Percentiles rank a stretch among this genome's conserved stretches.
These are phyloP conservation scores for Daphne laureola DNA, from an alignment of 441 rosid genomes.

Conservation along the genomic window DNA sequence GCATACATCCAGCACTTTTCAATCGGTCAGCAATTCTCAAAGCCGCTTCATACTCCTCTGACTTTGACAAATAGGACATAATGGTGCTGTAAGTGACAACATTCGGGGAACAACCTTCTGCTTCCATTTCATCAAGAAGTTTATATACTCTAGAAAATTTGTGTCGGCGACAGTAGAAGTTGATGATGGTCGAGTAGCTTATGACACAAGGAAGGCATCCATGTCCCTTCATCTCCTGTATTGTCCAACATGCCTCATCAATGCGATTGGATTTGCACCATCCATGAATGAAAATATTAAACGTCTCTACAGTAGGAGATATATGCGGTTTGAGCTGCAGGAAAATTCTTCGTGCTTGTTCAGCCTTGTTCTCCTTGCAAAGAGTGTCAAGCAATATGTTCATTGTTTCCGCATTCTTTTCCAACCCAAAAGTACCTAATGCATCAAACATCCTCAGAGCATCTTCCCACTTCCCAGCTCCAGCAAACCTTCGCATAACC, in stretches of 20 bases:
- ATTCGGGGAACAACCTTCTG: conserved; percentile 52
- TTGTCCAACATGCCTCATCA: conserved; percentile 83
- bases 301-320: conserved; percentile 52
- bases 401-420: conserved; percentile 70
- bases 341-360: conserved; percentile 53
- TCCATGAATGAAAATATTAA: conserved; percentile 78
- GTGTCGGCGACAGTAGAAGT: conserved; percentile 39
- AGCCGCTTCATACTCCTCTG: conserved; percentile 51
- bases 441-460: conserved; percentile 55
- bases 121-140: conserved; percentile 66
- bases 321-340: conserved; percentile 52
- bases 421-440: conserved; percentile 47
- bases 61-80: conserved; percentile 49
- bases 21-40: conserved; percentile 37
- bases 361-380: conserved; percentile 67
- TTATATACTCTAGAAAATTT: conserved; percentile 47
- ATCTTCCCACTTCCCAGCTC: conserved; percentile 80
- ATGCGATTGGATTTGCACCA: conserved; percentile 77
- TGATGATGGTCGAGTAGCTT: conserved; percentile 67
- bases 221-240: conserved; percentile 82
- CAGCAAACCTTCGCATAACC: conserved; percentile 72
- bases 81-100: conserved; percentile 60
- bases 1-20: conserved; percentile 41
- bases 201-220: conserved; percentile 62
- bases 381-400: conserved; percentile 70